Conservation (phyloP, 345 rosid species). For the Zanthoxylum bungeanum region DNA sequence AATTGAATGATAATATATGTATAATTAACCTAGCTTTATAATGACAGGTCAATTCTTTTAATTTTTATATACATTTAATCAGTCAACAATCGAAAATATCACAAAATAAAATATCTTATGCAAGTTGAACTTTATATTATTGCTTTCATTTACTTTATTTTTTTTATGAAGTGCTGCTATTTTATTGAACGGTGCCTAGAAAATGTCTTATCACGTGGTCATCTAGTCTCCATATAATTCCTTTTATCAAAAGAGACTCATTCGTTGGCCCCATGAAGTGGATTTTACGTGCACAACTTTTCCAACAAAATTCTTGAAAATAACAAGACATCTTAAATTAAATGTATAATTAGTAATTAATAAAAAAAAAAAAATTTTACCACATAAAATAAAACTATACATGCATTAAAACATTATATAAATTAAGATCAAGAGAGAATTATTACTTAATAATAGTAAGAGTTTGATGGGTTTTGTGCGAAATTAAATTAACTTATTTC, state of each 20-base stretch:
- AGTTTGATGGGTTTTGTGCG: neutral
- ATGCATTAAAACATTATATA: neutral
- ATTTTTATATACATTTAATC: neutral
- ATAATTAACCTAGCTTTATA: neutral
- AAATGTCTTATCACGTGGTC: slow-evolving; percentile 7
- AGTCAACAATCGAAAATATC: neutral
- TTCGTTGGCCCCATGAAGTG: neutral
- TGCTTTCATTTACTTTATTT: neutral
- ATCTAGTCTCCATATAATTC: neutral
- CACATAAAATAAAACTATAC: neutral
- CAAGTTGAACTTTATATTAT: neutral
- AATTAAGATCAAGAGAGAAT: neutral
- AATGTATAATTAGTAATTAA: too few species aligned
- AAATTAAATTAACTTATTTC: too few species aligned
- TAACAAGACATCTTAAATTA: neutral
- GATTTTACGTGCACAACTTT: slow-evolving; percentile 14
- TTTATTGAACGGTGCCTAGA: neutral
- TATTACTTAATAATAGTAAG: neutral
- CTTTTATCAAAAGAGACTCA: neutral
- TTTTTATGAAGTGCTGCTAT: neutral
- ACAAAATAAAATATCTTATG: neutral
- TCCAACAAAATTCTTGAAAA: neutral
- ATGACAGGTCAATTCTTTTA: neutral
- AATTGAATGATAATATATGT: neutral
- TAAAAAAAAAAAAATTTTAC: too few species aligned